Evolutionary conservation across 225 moss, liverwort and hornwort species (phyloP).

Genomic region (Marchantia paleacea): DNA sequence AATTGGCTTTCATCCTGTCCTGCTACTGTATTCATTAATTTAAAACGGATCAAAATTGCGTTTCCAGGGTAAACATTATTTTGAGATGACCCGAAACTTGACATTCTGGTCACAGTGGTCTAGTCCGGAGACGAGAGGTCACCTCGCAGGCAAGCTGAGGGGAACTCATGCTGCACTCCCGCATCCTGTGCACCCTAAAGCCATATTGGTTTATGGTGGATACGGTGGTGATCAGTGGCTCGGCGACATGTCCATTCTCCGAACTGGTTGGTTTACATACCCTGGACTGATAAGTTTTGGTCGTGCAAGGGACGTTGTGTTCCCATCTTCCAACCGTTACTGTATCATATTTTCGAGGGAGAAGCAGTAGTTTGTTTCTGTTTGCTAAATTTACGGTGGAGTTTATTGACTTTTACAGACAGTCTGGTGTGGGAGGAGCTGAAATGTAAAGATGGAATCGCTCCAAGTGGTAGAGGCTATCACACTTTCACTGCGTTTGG

Average conservation of each 20-base stretch:
- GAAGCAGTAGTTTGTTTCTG: background rate
- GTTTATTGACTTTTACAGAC: conserved; percentile 30
- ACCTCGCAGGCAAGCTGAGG: conserved; percentile 56
- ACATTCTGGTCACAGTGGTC: conserved; percentile 55
- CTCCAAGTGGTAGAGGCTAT: conserved; percentile 72
- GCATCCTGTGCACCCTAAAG: conserved; percentile 57
- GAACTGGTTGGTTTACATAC: conserved; percentile 41
- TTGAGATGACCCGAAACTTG: background rate
- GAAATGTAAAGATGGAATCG: conserved; percentile 54
- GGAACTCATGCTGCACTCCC: conserved; percentile 80
- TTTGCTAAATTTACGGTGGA: background rate
- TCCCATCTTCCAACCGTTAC: background rate
- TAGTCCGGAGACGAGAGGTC: conserved; percentile 45
- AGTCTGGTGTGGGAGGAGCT: conserved; percentile 61
- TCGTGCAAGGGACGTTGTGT: background rate
- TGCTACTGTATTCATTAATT: too few species aligned
- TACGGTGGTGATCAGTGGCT: conserved; percentile 75
- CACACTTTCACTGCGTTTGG: conserved; percentile 80
- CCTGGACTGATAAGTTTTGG: background rate
- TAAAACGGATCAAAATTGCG: too few species aligned
- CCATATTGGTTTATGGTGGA: conserved; percentile 71
- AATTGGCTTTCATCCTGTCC: background rate
- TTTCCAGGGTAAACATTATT: too few species aligned
- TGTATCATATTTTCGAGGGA: background rate
- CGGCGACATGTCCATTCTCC: conserved; percentile 59